These are phyloP conservation scores for Hypoxylon trugodes DNA, from an alignment of 495 filamentous ascomycete species.

Conservation along the genomic window DNA sequence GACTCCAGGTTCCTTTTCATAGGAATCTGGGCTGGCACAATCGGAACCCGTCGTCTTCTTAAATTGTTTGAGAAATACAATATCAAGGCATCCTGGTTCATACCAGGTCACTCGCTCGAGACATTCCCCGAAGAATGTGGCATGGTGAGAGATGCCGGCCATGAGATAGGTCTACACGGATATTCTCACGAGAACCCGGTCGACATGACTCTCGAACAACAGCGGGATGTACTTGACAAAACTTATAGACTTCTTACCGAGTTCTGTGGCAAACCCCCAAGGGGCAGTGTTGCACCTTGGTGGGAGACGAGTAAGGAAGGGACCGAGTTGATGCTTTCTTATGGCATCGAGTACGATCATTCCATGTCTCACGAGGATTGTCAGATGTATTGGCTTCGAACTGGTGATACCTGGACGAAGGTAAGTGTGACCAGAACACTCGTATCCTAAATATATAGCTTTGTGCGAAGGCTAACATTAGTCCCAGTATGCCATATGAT, in stretches of 20 bases:
- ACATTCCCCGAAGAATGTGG: conserved; percentile 80
- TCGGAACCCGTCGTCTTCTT: conserved; percentile 74
- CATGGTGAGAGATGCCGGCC: conserved; percentile 75
- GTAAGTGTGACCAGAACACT: conserved; percentile 1
- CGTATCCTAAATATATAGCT: neutral
- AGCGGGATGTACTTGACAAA: conserved; percentile 78
- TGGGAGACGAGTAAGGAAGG: conserved; percentile 76
- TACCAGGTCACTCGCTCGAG: conserved; percentile 81
- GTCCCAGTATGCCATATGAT: conserved; percentile 9
- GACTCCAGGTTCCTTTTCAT: neutral
- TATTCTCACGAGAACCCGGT: conserved; percentile 81
- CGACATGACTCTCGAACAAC: conserved; percentile 77
- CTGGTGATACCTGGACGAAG: conserved; percentile 55
- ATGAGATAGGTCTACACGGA: conserved; percentile 80
- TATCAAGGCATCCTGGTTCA: conserved; percentile 87
- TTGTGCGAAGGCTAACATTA: conserved; percentile 3
- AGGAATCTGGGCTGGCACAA: conserved; percentile 77
- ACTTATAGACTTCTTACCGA: conserved; percentile 75
- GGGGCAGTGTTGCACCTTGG: conserved; percentile 71
- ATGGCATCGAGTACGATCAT: conserved; percentile 69
- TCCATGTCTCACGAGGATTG: conserved; percentile 65
- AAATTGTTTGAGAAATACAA: conserved; percentile 81
- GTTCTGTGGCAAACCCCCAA: conserved; percentile 78
- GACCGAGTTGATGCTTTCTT: conserved; percentile 70
- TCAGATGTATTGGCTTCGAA: conserved; percentile 63